Evolutionary conservation across 208 protist genomes (phyloP).

Genomic region (Acanthamoeba sp.): DNA sequence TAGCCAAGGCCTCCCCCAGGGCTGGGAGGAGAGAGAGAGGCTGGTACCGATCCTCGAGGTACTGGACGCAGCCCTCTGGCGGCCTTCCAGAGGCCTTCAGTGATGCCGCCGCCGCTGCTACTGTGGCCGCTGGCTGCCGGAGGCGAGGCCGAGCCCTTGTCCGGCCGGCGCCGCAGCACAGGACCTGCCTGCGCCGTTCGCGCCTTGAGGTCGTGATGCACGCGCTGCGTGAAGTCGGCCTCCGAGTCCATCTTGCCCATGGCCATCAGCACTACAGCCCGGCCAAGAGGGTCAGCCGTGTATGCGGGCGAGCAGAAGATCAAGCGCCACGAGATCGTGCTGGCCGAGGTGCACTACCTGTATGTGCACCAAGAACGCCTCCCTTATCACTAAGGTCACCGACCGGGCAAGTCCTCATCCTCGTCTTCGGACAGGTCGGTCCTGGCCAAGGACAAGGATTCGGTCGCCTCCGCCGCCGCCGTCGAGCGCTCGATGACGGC

Average conservation of each 20-base stretch:
- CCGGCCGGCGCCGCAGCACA: background rate
- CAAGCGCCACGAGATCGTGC: constrained; percentile 50
- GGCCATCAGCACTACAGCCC: background rate
- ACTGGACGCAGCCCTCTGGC: background rate
- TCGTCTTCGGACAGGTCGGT: background rate
- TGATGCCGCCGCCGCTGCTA: background rate
- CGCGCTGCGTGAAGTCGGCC: constrained; percentile 22
- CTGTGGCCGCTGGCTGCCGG: background rate
- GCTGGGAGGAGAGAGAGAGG: background rate
- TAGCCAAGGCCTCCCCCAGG: too few relatives aligned
- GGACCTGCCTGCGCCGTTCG: constrained; percentile 8
- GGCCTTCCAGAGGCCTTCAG: constrained; percentile 27
- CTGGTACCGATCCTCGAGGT: background rate
- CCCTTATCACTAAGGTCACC: constrained; percentile 5
- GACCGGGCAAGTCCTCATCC: background rate
- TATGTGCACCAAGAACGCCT: constrained; percentile 25
- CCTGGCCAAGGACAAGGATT: background rate
- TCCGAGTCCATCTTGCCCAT: constrained; percentile 7
- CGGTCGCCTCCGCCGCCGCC: background rate
- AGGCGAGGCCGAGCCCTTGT: background rate
- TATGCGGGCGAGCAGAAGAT: constrained; percentile 75
- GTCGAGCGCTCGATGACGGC: background rate
- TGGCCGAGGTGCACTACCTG: constrained; percentile 19
- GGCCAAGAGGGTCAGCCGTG: background rate
- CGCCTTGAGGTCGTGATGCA: constrained; percentile 34